Evolutionary conservation across 805 yeast species (phyloP), one percentile per base, ranked within the genome.

Genomic region (Millerozyma miso): DNA sequence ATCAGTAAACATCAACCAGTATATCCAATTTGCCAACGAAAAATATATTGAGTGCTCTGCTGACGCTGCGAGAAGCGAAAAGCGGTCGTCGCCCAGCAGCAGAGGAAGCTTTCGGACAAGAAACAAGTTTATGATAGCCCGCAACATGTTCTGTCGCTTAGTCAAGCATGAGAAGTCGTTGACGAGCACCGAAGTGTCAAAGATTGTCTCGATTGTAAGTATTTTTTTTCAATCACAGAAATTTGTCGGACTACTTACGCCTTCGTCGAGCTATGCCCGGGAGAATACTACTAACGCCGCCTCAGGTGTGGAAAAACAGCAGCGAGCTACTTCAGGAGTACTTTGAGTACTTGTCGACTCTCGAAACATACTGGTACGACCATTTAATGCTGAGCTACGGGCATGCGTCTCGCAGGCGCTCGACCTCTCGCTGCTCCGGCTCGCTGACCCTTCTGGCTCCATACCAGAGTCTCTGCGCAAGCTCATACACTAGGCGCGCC

Each of bases 41-140:
- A 40, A 43, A 19, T 40, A 43, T 18, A 35, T 40, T n/a, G 44
- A 40, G 35, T 34, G 26, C 40, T 15, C 31, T 32, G 18, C 16
- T 15, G 12, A 18, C 32, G 18, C 19, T 8, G 8, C 29, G 37
- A 6, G 14, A 31, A 38, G 33, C 8, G 38, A 33, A 18, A 31
- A 19, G 8, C 40, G 29, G 34, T 4, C 31, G 13, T 13, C 17
- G 17, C 13, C 33, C 10, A 15, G 29, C 10, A 19, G 37, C 13
- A 34, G 44, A 41, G 39, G 42, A 29, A 37, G 35, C 14, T 40
- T 37, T 39, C 40, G 53, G 16, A 42, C 54, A 5, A 41, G 58
- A 39, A 56, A 56, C 42, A 46, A 43, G 34, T 56, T 51, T 35
- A 55, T 56, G 12, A 43, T 55, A 16, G 59, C 58, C 12, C 46